Evolutionary conservation across 2,329 filamentous ascomycete species (phyloP).

Genomic region (Alternaria incomplexa): DNA sequence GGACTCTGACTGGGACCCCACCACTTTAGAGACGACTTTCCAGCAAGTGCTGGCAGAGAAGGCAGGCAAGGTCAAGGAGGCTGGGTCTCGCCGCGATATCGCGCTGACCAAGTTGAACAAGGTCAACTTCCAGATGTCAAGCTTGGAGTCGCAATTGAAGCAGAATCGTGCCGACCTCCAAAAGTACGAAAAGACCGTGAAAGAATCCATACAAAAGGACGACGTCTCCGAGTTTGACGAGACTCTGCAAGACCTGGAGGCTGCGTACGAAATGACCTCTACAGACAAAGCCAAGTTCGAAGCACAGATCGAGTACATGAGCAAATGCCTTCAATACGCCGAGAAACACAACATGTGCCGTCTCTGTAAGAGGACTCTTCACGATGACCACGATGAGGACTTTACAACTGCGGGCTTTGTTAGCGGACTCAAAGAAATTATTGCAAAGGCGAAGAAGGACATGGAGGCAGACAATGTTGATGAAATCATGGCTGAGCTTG

Average conservation of each 20-base stretch:
- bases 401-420: slow-evolving; percentile 62
- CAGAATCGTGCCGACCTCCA: slow-evolving; percentile 69
- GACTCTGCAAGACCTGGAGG: slow-evolving; percentile 59
- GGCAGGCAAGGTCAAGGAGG: slow-evolving; percentile 64
- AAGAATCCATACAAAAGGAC: slow-evolving; percentile 55
- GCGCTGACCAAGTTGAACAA: slow-evolving; percentile 76
- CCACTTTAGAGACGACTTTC: slow-evolving; percentile 73
- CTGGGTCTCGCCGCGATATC: slow-evolving; percentile 73
- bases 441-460: slow-evolving; percentile 59
- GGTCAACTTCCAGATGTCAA: slow-evolving; percentile 74
- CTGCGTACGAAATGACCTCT: slow-evolving; percentile 58
- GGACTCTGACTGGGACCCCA: slow-evolving; percentile 70
- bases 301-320: slow-evolving; percentile 74
- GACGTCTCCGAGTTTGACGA: slow-evolving; percentile 56
- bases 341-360: slow-evolving; percentile 75
- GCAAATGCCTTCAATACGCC: slow-evolving; percentile 69
- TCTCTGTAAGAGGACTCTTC: slow-evolving; percentile 75
- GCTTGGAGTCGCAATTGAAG: slow-evolving; percentile 66
- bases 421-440: slow-evolving; percentile 66
- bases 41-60: slow-evolving; percentile 67
- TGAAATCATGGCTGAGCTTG: slow-evolving; percentile 65
- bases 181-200: slow-evolving; percentile 67
- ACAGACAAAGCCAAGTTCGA: slow-evolving; percentile 73
- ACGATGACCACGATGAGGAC: slow-evolving; percentile 61
- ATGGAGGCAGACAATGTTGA: slow-evolving; percentile 68